Percentiles rank a stretch among this genome's conserved stretches.
Conservation (phyloP, 2,329 filamentous ascomycete species). For the Phialocephala subalpina region DNA sequence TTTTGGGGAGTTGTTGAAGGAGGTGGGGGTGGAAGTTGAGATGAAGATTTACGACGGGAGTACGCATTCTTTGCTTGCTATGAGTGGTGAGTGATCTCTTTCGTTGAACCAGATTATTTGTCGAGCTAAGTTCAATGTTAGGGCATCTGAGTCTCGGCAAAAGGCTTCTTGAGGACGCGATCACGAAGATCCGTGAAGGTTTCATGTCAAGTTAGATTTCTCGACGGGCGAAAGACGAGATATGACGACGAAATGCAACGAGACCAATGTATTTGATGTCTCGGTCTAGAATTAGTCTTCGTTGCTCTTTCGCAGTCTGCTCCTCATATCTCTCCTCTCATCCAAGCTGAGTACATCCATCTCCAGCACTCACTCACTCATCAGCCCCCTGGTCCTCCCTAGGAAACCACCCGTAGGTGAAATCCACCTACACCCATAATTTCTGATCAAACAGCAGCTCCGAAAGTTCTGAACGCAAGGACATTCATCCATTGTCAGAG, state of each 20-base stretch:
- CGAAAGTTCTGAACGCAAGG: no score
- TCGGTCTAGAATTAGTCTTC: not conserved
- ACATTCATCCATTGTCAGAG: no score
- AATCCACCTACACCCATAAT: no score
- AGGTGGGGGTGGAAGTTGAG: constrained; percentile 54
- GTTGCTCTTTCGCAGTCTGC: no score
- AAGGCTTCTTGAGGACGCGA: not conserved
- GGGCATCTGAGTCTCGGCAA: not conserved
- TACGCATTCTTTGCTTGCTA: constrained; percentile 63
- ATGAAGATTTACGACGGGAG: constrained; percentile 58
- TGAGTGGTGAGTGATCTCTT: constrained; percentile 50
- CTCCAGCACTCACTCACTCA: no score
- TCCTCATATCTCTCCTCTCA: no score
- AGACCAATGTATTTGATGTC: not conserved
- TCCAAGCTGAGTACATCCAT: no score
- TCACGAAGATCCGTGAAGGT: not conserved
- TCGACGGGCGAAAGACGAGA: not conserved
- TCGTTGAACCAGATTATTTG: no score
- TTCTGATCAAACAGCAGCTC: no score
- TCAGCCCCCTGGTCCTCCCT: no score
- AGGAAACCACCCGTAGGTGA: no score
- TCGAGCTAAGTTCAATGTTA: not conserved
- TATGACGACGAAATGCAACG: not conserved
- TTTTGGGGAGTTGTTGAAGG: constrained; percentile 54
- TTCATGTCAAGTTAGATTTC: not conserved